Percentiles rank a stretch among this genome's conserved stretches.
Evolutionary conservation across 306 rosid species (phyloP).

Genomic region (Boehmeria nivea): DNA sequence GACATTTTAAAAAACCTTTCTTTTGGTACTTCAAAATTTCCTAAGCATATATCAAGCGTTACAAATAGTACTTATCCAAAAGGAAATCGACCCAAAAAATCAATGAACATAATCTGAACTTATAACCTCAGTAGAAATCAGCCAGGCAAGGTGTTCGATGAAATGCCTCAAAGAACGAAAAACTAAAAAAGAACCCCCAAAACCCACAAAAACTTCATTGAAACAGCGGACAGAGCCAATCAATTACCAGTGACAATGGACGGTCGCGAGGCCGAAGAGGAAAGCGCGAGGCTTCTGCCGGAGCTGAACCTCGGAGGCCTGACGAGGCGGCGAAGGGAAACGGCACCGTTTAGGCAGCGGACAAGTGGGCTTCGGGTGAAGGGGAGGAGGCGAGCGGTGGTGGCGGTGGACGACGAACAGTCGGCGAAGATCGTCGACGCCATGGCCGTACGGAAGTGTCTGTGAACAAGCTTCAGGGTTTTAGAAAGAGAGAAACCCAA

Average conservation of each 20-base stretch:
- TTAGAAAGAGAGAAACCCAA: too few relatives aligned
- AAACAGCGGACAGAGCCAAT: neutral
- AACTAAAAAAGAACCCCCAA: neutral
- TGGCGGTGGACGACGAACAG: constrained; percentile 32
- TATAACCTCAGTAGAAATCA: too few relatives aligned
- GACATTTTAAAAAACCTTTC: too few relatives aligned
- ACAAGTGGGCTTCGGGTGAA: constrained; percentile 18
- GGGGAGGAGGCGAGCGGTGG: constrained; percentile 37
- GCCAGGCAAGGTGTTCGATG: too few relatives aligned
- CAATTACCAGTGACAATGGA: constrained; percentile 34
- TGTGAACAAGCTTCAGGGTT: too few relatives aligned
- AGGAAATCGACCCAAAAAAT: too few relatives aligned
- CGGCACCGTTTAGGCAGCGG: constrained; percentile 17
- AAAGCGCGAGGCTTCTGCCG: constrained; percentile 23
- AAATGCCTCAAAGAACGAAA: constrained; percentile 6
- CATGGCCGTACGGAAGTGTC: constrained; percentile 19
- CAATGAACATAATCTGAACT: too few relatives aligned
- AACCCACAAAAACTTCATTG: too few relatives aligned
- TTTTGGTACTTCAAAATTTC: too few relatives aligned
- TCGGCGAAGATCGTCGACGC: constrained; percentile 46
- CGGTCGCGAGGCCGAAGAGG: constrained; percentile 22
- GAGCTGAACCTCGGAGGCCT: constrained; percentile 13
- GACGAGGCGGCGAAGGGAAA: constrained; percentile 25
- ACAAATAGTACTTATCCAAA: too few relatives aligned
- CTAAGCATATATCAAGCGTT: too few relatives aligned